phyloP scores from a whole-genome alignment of 768 basidiomycete species.

The Trametes meyenii region DNA sequence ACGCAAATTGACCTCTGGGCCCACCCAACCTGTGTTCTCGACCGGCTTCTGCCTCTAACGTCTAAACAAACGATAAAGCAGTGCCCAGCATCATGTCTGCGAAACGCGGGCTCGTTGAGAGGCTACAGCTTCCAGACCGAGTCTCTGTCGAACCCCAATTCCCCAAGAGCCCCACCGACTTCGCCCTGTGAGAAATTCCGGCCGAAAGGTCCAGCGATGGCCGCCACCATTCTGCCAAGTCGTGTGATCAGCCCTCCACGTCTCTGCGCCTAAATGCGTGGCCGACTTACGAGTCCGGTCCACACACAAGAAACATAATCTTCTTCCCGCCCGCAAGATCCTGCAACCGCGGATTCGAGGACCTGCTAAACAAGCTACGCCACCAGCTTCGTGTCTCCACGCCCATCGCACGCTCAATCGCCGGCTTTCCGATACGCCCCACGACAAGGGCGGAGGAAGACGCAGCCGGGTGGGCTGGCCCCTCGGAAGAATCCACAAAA shows the following conservation, averaged over 20 bases:
- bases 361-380: conserved; percentile 28
- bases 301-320: conserved; percentile 75
- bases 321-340: conserved; percentile 39
- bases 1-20: not conserved
- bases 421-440: conserved; percentile 59
- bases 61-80: not conserved
- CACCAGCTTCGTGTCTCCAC: conserved; percentile 37
- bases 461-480: conserved; percentile 22
- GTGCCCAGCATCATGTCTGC: not conserved
- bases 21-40: not conserved
- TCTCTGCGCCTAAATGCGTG: conserved; percentile 10
- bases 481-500: conserved; percentile 57
- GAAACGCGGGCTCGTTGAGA: not conserved
- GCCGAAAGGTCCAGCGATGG: conserved; percentile 77
- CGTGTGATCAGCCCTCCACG: conserved; percentile 17
- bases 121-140: conserved; percentile 71
- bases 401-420: conserved; percentile 47
- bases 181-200: conserved; percentile 75
- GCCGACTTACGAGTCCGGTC: conserved; percentile 69
- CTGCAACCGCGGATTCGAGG: conserved; percentile 3
- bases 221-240: conserved; percentile 64
- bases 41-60: not conserved
- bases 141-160: conserved; percentile 60
- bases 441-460: conserved; percentile 36
- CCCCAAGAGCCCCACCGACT: conserved; percentile 66